phyloP scores from a whole-genome alignment of 257 asterid genomes.

The Schizonepeta tenuifolia region DNA sequence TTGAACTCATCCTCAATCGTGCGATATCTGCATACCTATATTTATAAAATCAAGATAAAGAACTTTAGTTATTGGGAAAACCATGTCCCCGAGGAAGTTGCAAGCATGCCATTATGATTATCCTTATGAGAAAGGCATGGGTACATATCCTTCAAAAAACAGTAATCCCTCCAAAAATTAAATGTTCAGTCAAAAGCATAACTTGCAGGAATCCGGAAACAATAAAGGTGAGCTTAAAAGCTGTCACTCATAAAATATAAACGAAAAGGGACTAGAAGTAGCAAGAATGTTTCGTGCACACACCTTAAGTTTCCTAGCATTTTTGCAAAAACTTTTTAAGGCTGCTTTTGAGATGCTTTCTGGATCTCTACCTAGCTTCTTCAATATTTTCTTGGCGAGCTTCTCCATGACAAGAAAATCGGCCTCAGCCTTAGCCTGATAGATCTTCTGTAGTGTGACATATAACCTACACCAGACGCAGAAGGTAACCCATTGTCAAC shows the following conservation, averaged over 20 bases:
- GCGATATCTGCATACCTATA: constrained; percentile 92
- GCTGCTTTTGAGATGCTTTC: constrained; percentile 74
- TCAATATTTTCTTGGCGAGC: constrained; percentile 57
- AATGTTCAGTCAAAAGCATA: background rate
- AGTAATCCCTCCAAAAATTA: background rate
- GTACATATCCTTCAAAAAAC: background rate
- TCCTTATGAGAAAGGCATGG: background rate
- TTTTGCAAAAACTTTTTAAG: constrained; percentile 85
- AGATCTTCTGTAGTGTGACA: constrained; percentile 77
- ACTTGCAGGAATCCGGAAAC: background rate
- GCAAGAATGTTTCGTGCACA: constrained; percentile 19
- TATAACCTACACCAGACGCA: constrained; percentile 62
- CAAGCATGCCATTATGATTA: constrained; percentile 6
- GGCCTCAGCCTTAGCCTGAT: constrained; percentile 97
- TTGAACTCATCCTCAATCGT: constrained; percentile 83
- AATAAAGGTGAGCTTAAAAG: background rate
- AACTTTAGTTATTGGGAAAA: constrained; percentile 30
- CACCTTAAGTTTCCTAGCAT: constrained; percentile 86
- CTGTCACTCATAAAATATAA: background rate
- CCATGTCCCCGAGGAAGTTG: constrained; percentile 6
- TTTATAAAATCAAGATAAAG: constrained; percentile 17
- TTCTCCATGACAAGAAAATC: constrained; percentile 83
- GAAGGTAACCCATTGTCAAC: constrained; percentile 23
- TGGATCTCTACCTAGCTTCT: constrained; percentile 88
- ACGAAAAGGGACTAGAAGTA: background rate